A percentile compares a stretch with the other conserved stretches of the same genome.
Evolutionary conservation across 148 eudicot species (phyloP).

Genomic region (Cornus suecica): DNA sequence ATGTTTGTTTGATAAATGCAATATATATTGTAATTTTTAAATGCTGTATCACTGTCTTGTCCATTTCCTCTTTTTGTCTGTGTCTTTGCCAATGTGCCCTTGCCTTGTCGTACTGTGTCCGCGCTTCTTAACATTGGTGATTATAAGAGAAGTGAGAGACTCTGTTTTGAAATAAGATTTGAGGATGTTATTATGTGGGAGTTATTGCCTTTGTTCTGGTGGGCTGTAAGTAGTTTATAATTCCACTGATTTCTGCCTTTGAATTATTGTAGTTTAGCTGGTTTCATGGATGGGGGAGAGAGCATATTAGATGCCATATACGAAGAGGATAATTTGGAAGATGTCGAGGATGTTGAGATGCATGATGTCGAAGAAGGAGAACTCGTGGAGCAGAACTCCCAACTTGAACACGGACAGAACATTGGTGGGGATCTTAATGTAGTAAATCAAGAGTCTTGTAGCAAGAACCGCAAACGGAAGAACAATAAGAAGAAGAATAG

Average conservation of each 20-base stretch:
- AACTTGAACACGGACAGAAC: slow-evolving; percentile 22
- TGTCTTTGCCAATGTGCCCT: too few relatives aligned
- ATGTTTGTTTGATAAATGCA: too few relatives aligned
- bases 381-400: slow-evolving; percentile 37
- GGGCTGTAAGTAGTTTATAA: neutral
- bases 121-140: too few relatives aligned
- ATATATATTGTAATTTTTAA: too few relatives aligned
- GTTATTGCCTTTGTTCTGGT: neutral
- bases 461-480: slow-evolving; percentile 24
- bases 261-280: slow-evolving; percentile 20
- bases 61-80: too few relatives aligned
- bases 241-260: slow-evolving; percentile 9
- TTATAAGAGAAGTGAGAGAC: too few relatives aligned
- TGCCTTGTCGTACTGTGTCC: too few relatives aligned
- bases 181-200: neutral
- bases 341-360: slow-evolving; percentile 67
- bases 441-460: slow-evolving; percentile 25
- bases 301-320: slow-evolving; percentile 52
- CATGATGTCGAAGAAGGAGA: slow-evolving; percentile 85
- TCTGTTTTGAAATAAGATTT: neutral
- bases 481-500: slow-evolving; percentile 53
- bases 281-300: slow-evolving; percentile 55
- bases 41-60: too few relatives aligned
- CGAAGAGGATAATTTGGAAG: slow-evolving; percentile 49
- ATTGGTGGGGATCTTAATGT: slow-evolving; percentile 20